Percentiles rank a stretch among this genome's conserved stretches.
Conservation (phyloP, 495 filamentous ascomycete species). For the Hyaloscypha bicolor region DNA sequence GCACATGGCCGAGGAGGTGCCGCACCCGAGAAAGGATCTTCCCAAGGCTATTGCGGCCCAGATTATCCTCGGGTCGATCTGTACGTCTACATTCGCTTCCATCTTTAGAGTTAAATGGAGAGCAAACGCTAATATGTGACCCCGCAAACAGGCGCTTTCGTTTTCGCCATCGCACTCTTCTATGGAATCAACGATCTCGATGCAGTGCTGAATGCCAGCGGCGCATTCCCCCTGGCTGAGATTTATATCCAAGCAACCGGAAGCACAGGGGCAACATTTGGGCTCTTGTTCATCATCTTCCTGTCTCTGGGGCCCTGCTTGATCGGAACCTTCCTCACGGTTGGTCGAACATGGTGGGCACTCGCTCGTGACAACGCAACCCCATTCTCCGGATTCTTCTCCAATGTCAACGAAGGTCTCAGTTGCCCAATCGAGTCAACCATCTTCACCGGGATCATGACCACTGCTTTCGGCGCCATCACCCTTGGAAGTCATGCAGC, state of each 20-base stretch:
- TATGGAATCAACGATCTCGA: constrained; percentile 70
- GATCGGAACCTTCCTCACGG: constrained; percentile 72
- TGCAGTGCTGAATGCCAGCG: constrained; percentile 54
- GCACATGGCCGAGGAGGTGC: constrained; percentile 83
- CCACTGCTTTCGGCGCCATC: constrained; percentile 71
- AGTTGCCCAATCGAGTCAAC: constrained; percentile 72
- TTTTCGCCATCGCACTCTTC: constrained; percentile 72
- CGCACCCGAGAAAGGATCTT: constrained; percentile 61
- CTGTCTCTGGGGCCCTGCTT: constrained; percentile 63
- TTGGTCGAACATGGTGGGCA: constrained; percentile 58
- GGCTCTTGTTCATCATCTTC: constrained; percentile 71
- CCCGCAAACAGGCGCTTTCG: constrained; percentile 51
- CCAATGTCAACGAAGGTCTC: constrained; percentile 48
- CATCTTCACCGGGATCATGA: constrained; percentile 58
- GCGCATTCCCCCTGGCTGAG: constrained; percentile 71
- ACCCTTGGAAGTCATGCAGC: constrained; percentile 73
- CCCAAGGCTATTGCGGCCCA: constrained; percentile 64
- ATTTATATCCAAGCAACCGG: constrained; percentile 79
- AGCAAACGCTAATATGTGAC: not conserved
- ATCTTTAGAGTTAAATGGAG: not conserved
- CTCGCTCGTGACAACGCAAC: constrained; percentile 22
- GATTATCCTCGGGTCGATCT: constrained; percentile 59
- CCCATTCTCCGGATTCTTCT: constrained; percentile 20
- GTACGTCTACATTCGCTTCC: constrained; percentile 30
- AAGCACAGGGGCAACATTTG: constrained; percentile 58